Base-by-base conservation (phyloP, 768 basidiomycete species). In the Neoboletus brunneissimus region DNA sequence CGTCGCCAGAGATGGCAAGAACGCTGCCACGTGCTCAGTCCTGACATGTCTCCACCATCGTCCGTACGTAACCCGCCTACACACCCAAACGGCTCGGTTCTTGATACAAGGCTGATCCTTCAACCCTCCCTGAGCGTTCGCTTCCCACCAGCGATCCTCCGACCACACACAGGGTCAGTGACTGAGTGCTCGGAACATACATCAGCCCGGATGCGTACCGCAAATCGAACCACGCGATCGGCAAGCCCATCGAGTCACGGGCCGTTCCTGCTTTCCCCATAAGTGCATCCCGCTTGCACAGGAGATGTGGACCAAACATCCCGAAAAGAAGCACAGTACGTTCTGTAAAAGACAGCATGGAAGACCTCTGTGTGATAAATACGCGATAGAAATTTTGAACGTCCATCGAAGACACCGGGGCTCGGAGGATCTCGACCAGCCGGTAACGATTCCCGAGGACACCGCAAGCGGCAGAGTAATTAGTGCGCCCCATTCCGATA, bases 11-110 rank as follows among this genome's bases (percentile, higher is more conserved):
- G 38, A 56, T 23, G 52, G 53, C 25, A 43, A 45, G n/a, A 35
- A 23, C 45, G n/a, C 37, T 54, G 54, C 70, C 70, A 70, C 69
- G 69, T 70, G 70, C 57, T 41, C 7, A 27, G 7, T 15, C 40
- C 18, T 48, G 45, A 42, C 51, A 38, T 25, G 35, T 37, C 51
- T 18, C 42, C 34, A 44, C 34, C 54, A 18, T 9, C 32, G 48
- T 16, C 51, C 22, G 23, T 49, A 60, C 59, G 59, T 43, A 15
- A 43, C 7, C 20, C 42, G 42, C 42, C 20, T 23, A 11, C 11
- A 10, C 12, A 22, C 0, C 2, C 41, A 13, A 42, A 42, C 41
- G 41, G 7, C 41, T 22, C 40, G n/a, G 38, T 16, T 40, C n/a
- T 38, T 38, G 15, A 38, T 8, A n/a, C 37, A n/a, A 9, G n/a